Base-by-base conservation (phyloP, 2,329 filamentous ascomycete species). In the Zasmidium cellare region DNA sequence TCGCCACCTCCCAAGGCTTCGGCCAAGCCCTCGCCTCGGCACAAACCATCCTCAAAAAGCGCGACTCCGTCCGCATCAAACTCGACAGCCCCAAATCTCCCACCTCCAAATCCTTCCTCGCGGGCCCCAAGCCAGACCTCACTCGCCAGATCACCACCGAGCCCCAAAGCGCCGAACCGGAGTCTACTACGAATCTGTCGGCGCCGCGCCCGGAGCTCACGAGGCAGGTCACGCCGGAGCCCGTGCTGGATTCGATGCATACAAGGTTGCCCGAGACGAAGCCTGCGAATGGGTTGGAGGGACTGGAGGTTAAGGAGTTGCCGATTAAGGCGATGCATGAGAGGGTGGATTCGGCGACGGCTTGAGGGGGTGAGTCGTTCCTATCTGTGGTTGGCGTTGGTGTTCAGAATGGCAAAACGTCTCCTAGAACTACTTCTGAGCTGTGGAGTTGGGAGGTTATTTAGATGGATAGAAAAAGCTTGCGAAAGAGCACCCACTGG, bases 1-100 rank as follows among this genome's bases (percentile, higher is more conserved):
- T 80, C 52, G 76, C 76, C 19, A 69, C 68, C 18, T 74, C 76
- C 50, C 71, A 77, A 56, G 78, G 77, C 3, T 77, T 79, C 63
- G 73, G 71, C 14, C 78, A 80, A 65, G 73, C 72, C 58, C 69
- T 80, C 23, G 73, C 74, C 3, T 67, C 70, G 9, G 65, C 63
- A 51, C 70, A 68, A 45, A 60, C 63, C 46, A 65, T 69, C 9
- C 60, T 66, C 19, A 64, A 64, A 44, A 75, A 74, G 55, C 69
- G 71, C 19, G 68, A 74, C 51, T 68, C 67, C 7, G 68, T 75
- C 28, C 62, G 73, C n/a, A 67, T 72, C 55, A 67, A 71, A 51
- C 64, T 75, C 12, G 67, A 73, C 50, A 69, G 62, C 20, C 72
- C 72, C 1, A 65, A 63, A 46, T 64, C 53, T 31, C 62, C 67